A percentile compares a stretch with the other conserved stretches of the same genome.
These are phyloP conservation scores for Leccinellum rugosiceps DNA, from an alignment of 768 basidiomycete genomes.

Conservation along the genomic window DNA sequence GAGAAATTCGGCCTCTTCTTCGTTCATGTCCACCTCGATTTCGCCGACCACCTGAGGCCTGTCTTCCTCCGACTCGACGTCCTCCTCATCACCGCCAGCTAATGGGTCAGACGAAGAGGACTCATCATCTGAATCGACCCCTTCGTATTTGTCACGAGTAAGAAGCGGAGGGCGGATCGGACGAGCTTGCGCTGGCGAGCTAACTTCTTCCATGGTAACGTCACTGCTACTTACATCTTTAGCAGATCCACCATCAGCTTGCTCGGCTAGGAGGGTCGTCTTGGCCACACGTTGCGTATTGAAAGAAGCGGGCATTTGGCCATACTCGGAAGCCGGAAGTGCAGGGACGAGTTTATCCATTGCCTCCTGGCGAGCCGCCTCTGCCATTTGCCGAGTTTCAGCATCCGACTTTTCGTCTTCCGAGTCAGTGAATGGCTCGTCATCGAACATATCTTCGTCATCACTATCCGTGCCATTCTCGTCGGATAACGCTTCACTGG, in stretches of 20 bases:
- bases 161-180: constrained; percentile 76
- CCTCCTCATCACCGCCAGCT: constrained; percentile 40
- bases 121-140: constrained; percentile 90
- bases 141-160: constrained; percentile 82
- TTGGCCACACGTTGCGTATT: constrained; percentile 68
- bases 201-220: neutral
- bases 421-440: constrained; percentile 44
- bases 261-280: constrained; percentile 42
- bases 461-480: constrained; percentile 40
- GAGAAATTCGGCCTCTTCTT: constrained; percentile 92
- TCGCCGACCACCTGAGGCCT: constrained; percentile 81
- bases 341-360: constrained; percentile 82
- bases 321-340: constrained; percentile 82
- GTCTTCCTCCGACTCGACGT: constrained; percentile 71
- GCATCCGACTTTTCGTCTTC: constrained; percentile 40
- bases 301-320: constrained; percentile 75
- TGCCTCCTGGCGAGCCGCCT: constrained; percentile 51
- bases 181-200: constrained; percentile 31
- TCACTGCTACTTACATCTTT: constrained; percentile 8
- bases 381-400: constrained; percentile 26
- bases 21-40: constrained; percentile 85
- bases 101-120: constrained; percentile 59
- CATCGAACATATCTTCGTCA: constrained; percentile 36
- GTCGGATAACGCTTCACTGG: constrained; percentile 68
- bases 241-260: constrained; percentile 25